Conservation (phyloP, 108 stramenopile genomes). For the Pseudonitzschia multistriata region DNA sequence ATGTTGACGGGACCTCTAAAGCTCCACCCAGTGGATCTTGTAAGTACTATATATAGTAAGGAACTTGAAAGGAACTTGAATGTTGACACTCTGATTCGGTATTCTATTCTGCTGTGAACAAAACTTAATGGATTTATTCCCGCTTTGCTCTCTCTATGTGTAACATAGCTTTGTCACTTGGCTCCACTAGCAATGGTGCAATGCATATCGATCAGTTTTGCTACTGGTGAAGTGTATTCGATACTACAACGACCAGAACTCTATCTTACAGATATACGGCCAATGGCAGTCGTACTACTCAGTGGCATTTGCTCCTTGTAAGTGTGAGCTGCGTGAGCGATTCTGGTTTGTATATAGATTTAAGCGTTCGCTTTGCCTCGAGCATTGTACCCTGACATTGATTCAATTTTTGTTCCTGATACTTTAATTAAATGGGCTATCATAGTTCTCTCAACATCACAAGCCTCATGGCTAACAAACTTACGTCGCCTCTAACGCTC, state of each 20-base stretch:
- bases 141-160: neutral
- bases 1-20: conserved; percentile 70
- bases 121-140: neutral
- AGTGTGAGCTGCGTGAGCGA: conserved; percentile 14
- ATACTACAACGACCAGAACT: conserved; percentile 48
- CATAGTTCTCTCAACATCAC: conserved; percentile 3
- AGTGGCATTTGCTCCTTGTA: conserved; percentile 66
- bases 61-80: too few species aligned
- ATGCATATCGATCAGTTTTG: conserved; percentile 42
- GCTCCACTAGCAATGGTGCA: conserved; percentile 79
- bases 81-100: too few species aligned
- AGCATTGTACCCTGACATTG: neutral
- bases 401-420: neutral
- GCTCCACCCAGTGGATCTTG: conserved; percentile 74
- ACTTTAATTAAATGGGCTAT: neutral
- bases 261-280: conserved; percentile 21
- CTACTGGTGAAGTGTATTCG: conserved; percentile 57
- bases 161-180: conserved; percentile 53
- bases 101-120: neutral
- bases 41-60: neutral
- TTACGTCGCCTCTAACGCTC: conserved; percentile 6
- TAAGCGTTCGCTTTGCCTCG: neutral
- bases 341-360: neutral
- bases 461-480: conserved; percentile 9
- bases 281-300: conserved; percentile 42